Evolutionary conservation across 2,329 filamentous ascomycete species (phyloP).

Genomic region (Coccinonectria pachysandricola): DNA sequence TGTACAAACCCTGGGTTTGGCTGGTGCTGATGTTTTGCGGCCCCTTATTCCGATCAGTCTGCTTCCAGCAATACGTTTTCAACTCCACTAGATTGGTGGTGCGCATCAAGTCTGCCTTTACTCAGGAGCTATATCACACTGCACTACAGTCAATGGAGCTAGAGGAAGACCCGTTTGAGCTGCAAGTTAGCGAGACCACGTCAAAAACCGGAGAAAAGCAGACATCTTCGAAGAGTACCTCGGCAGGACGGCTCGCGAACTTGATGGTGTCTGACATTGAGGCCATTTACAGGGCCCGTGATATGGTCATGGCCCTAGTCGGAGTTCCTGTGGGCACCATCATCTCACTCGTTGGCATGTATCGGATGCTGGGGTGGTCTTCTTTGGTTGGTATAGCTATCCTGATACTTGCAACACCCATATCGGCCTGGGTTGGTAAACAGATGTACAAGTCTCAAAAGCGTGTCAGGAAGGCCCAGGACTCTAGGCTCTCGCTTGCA

Average conservation of each 20-base stretch:
- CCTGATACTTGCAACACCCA: constrained; percentile 36
- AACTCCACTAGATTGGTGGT: constrained; percentile 45
- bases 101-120: constrained; percentile 44
- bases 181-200: constrained; percentile 15
- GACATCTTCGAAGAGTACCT: constrained; percentile 25
- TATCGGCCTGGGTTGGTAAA: constrained; percentile 39
- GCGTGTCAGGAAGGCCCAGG: constrained; percentile 44
- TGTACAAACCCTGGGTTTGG: constrained; percentile 42
- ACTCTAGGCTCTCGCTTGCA: constrained; percentile 45
- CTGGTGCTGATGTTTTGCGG: constrained; percentile 42
- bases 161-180: constrained; percentile 40
- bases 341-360: constrained; percentile 40
- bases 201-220: constrained; percentile 19
- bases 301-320: constrained; percentile 36
- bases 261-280: constrained; percentile 51
- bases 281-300: constrained; percentile 40
- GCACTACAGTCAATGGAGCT: constrained; percentile 46
- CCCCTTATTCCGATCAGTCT: constrained; percentile 35
- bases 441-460: constrained; percentile 40
- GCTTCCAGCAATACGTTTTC: constrained; percentile 48
- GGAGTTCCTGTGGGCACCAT: constrained; percentile 37
- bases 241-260: constrained; percentile 42
- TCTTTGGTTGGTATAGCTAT: constrained; percentile 41
- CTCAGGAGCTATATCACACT: constrained; percentile 47
- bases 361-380: constrained; percentile 45